Conservation (phyloP, 331 rosid genomes). For the Cucumis variabilis region DNA sequence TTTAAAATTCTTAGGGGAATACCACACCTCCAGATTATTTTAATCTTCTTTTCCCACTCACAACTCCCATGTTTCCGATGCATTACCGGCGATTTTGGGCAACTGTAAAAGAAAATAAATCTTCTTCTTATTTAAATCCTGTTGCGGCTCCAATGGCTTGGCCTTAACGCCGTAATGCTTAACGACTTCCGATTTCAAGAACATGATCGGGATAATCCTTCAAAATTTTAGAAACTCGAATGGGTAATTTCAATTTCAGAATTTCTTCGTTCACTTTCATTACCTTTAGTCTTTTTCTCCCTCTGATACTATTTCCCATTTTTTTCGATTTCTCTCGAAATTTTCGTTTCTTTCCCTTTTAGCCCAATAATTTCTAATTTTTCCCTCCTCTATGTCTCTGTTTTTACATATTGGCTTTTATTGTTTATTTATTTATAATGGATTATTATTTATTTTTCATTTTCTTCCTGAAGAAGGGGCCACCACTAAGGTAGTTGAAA, state of each 20-base stretch:
- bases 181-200: slow-evolving; percentile 61
- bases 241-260: slow-evolving; percentile 63
- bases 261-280: slow-evolving; percentile 82
- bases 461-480: slow-evolving; percentile 11
- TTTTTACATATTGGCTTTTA: not conserved
- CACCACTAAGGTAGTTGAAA: not conserved
- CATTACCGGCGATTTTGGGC: slow-evolving; percentile 45
- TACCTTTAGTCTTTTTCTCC: slow-evolving; percentile 69
- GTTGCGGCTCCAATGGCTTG: slow-evolving; percentile 66
- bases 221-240: slow-evolving; percentile 58
- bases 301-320: slow-evolving; percentile 80
- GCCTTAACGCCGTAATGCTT: slow-evolving; percentile 71
- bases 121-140: slow-evolving; percentile 58
- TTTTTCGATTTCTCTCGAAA: not conserved
- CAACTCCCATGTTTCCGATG: too few species aligned
- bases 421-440: too few species aligned
- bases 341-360: slow-evolving; percentile 19
- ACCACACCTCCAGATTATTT: slow-evolving; percentile 90
- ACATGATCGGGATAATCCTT: slow-evolving; percentile 69
- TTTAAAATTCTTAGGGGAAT: slow-evolving; percentile 66
- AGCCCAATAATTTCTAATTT: not conserved
- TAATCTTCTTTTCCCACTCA: too few species aligned
- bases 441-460: not conserved
- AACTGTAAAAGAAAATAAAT: slow-evolving; percentile 63
- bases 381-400: not conserved